Conservation (phyloP, 805 yeast species). For the Zygoascus bituminiphila region DNA sequence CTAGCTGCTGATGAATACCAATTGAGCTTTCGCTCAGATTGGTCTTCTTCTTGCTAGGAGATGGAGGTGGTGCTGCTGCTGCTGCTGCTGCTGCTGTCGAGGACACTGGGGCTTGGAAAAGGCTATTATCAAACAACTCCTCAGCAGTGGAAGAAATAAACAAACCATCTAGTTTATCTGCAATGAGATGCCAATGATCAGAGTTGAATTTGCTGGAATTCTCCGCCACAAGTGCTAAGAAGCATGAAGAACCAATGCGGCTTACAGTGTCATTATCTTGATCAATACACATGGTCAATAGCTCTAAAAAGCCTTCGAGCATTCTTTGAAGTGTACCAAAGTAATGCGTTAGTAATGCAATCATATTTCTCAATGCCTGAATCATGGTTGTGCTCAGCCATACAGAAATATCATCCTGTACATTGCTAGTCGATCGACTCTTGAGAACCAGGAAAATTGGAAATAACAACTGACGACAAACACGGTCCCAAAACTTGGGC, state of each 20-base stretch:
- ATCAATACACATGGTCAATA: conserved; percentile 81
- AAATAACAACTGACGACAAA: conserved; percentile 71
- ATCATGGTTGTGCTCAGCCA: conserved; percentile 96
- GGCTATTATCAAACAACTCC: conserved; percentile 49
- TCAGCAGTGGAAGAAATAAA: conserved; percentile 80
- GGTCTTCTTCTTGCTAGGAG: neutral
- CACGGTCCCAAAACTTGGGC: conserved; percentile 69
- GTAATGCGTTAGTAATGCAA: conserved; percentile 73
- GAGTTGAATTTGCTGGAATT: conserved; percentile 57
- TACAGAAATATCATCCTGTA: conserved; percentile 78
- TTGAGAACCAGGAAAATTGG: conserved; percentile 83
- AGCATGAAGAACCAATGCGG: conserved; percentile 84
- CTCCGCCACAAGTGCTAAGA: conserved; percentile 68
- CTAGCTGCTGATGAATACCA: conserved; percentile 2
- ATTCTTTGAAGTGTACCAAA: conserved; percentile 67
- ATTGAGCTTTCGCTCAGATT: neutral
- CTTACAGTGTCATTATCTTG: conserved; percentile 97
- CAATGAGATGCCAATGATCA: conserved; percentile 68
- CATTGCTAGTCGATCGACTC: conserved; percentile 60
- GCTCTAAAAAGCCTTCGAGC: conserved; percentile 68
- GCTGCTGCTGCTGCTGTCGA: neutral
- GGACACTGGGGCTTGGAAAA: conserved; percentile 8
- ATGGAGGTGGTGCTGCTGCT: conserved; percentile 2
- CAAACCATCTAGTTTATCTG: conserved; percentile 54
- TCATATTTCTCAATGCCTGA: conserved; percentile 86